A percentile compares a stretch with the other conserved stretches of the same genome.
These are phyloP conservation scores for Coemansia sp. DNA, from an alignment of 371 early-diverging fungal species.

Conservation along the genomic window DNA sequence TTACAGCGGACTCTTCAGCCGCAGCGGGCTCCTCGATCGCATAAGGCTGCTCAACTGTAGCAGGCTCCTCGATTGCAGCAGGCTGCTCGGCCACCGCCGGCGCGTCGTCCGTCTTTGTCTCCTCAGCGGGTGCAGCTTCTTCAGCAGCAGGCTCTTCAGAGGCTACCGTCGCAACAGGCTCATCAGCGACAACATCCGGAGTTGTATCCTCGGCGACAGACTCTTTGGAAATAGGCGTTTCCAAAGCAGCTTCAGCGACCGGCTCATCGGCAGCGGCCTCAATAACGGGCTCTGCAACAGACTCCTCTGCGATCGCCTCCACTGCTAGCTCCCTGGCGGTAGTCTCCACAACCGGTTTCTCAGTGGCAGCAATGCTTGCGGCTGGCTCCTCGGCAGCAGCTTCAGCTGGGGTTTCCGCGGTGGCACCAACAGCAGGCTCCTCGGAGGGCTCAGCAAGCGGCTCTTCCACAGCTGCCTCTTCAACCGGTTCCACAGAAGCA, in stretches of 20 bases:
- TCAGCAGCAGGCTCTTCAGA: too few species aligned
- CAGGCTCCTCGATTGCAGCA: too few species aligned
- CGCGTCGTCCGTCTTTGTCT: too few species aligned
- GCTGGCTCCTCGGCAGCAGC: background rate
- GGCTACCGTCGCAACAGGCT: too few species aligned
- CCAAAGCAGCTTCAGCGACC: background rate
- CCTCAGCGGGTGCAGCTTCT: background rate
- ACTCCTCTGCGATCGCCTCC: too few species aligned
- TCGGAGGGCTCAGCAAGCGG: background rate
- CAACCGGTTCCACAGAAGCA: background rate
- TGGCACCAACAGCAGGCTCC: background rate
- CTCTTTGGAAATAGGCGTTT: slow-evolving; percentile 2
- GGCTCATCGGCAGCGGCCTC: too few species aligned
- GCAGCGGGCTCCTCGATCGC: too few species aligned
- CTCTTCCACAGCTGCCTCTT: background rate
- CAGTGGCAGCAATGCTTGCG: background rate
- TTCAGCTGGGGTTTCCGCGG: background rate
- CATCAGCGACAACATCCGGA: background rate
- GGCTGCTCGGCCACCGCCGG: too few species aligned
- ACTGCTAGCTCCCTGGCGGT: too few species aligned
- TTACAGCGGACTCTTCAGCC: too few species aligned
- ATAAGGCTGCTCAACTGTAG: too few species aligned
- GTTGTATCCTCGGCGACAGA: background rate
- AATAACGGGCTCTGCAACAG: too few species aligned
- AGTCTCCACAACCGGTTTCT: background rate